A percentile compares a stretch with the other conserved stretches of the same genome.
These are phyloP conservation scores for Pythium rishiriense DNA, from an alignment of 352 stramenopile genomes.

Conservation along the genomic window DNA sequence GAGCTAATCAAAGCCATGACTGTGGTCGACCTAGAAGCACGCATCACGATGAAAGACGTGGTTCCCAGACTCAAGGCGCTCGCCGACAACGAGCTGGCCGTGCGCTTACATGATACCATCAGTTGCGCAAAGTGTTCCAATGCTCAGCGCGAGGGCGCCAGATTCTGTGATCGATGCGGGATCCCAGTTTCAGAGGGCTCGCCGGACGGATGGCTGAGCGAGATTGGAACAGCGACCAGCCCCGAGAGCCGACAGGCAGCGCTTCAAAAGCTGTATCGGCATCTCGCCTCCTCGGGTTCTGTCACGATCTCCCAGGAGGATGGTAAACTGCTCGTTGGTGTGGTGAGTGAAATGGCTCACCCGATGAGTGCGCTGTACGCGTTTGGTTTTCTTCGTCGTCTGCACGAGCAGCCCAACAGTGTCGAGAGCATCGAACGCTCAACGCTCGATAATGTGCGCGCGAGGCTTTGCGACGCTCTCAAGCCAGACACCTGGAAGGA, in stretches of 20 bases:
- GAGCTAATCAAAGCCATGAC: conserved; percentile 19
- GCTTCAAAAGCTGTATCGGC: neutral
- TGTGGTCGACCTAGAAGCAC: neutral
- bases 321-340: neutral
- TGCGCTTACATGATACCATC: neutral
- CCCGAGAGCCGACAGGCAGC: neutral
- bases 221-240: neutral
- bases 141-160: neutral
- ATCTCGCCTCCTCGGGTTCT: neutral
- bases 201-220: neutral
- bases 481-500: neutral
- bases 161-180: neutral
- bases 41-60: conserved; percentile 9
- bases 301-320: neutral
- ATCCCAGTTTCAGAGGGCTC: neutral
- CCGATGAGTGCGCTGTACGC: neutral
- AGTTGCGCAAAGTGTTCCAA: neutral
- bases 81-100: neutral
- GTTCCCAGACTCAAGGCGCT: conserved; percentile 1
- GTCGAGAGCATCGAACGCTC: neutral
- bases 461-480: neutral
- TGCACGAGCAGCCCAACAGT: neutral
- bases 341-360: neutral
- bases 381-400: neutral
- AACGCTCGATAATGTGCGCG: neutral